Evolutionary conservation across 768 basidiomycete genomes (phyloP).

Genomic region (Lactarius psammicola): DNA sequence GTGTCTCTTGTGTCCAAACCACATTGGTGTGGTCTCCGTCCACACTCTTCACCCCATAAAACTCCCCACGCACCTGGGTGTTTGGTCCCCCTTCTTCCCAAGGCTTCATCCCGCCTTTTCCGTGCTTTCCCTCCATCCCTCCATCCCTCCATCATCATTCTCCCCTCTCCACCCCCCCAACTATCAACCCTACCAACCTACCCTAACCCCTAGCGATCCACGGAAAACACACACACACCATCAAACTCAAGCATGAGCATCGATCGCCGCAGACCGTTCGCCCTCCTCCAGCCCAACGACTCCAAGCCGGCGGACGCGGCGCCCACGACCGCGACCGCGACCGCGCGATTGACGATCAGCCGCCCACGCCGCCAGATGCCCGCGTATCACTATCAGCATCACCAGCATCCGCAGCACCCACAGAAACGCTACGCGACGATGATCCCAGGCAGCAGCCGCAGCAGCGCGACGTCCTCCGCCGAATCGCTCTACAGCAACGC

Average conservation of each 20-base stretch:
- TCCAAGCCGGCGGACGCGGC: background rate
- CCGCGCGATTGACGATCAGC: constrained; percentile 4
- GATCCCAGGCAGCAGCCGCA: constrained; percentile 22
- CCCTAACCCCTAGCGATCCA: background rate
- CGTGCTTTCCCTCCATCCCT: constrained; percentile 1
- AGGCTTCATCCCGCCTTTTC: constrained; percentile 1
- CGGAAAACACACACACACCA: background rate
- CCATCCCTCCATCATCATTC: background rate
- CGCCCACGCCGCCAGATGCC: constrained; percentile 23
- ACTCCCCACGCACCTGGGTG: constrained; percentile 15
- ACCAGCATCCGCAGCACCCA: constrained; percentile 1
- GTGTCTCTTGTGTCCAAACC: constrained; percentile 21
- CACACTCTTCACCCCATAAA: constrained; percentile 26
- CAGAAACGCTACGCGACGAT: constrained; percentile 27
- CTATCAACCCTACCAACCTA: background rate
- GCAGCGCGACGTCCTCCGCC: constrained; percentile 24
- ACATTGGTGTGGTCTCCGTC: constrained; percentile 21
- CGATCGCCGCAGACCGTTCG: constrained; percentile 21
- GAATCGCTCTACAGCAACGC: constrained; percentile 16
- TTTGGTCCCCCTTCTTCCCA: constrained; percentile 10
- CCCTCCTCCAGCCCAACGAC: constrained; percentile 12
- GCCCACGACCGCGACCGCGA: background rate
- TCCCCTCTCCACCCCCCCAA: background rate
- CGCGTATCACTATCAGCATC: constrained; percentile 6
- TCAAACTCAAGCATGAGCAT: constrained; percentile 19